Conservation (phyloP, 139 green algal genomes). For the Mesotaenium endlicherianum region DNA sequence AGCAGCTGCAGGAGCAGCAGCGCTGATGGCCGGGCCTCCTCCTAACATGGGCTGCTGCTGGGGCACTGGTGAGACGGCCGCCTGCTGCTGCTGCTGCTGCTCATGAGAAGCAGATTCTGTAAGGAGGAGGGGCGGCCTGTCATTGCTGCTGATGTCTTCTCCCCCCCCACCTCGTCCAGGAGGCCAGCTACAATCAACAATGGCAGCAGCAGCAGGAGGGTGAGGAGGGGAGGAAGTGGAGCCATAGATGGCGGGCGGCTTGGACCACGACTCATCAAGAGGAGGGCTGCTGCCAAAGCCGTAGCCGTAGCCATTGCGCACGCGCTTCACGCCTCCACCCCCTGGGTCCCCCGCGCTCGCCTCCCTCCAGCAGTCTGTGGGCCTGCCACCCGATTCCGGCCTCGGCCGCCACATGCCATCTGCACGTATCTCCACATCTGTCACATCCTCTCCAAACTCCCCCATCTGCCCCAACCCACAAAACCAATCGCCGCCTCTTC, state of each 20-base stretch:
- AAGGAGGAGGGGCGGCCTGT: neutral
- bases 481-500: neutral
- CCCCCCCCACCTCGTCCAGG: neutral
- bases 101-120: too few species aligned
- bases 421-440: constrained; percentile 17
- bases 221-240: too few species aligned
- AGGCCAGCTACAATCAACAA: neutral
- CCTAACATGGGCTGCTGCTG: neutral
- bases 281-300: neutral
- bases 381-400: neutral
- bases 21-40: neutral
- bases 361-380: neutral
- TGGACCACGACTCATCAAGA: too few species aligned
- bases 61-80: neutral
- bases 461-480: constrained; percentile 1
- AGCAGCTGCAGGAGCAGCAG: neutral
- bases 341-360: neutral
- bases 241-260: too few species aligned
- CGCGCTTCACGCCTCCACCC: neutral
- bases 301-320: neutral
- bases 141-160: neutral
- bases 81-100: too few species aligned
- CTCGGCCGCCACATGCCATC: constrained; percentile 17
- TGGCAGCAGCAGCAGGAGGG: neutral
- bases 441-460: constrained; percentile 17